A percentile compares a stretch with the other conserved stretches of the same genome.
Conservation (phyloP, 2,329 filamentous ascomycete genomes). For the Trichoderma asperellum region DNA sequence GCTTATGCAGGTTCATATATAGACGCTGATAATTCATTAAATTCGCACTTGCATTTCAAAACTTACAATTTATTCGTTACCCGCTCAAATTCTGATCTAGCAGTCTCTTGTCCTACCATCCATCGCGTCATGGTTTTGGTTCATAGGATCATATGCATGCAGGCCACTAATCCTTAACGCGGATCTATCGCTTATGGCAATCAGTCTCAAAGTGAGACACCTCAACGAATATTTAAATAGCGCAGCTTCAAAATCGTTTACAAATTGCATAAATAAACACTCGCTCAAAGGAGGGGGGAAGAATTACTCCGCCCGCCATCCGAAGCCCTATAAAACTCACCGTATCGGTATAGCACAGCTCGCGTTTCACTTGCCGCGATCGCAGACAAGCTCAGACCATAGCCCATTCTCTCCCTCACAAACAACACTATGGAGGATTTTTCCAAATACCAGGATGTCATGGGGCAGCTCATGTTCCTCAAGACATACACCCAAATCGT, state of each 20-base stretch:
- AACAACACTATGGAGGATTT: neutral
- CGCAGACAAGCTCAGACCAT: neutral
- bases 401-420: neutral
- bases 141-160: neutral
- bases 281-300: neutral
- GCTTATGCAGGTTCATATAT: neutral
- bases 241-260: neutral
- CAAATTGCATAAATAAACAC: neutral
- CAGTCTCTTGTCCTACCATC: too few species aligned
- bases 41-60: neutral
- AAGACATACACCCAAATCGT: constrained; percentile 2
- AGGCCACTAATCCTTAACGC: neutral
- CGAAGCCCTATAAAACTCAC: neutral
- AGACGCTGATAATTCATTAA: neutral
- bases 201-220: neutral
- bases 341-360: neutral
- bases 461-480: constrained; percentile 1
- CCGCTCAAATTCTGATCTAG: too few species aligned
- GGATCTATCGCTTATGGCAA: neutral
- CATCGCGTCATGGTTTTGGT: too few species aligned
- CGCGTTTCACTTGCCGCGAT: neutral
- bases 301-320: neutral
- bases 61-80: neutral
- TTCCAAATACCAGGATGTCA: constrained; percentile 8
- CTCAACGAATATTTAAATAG: too few species aligned